phyloP scores from a whole-genome alignment of 2,329 filamentous ascomycete species.

The Ophiostoma perfectum region DNA sequence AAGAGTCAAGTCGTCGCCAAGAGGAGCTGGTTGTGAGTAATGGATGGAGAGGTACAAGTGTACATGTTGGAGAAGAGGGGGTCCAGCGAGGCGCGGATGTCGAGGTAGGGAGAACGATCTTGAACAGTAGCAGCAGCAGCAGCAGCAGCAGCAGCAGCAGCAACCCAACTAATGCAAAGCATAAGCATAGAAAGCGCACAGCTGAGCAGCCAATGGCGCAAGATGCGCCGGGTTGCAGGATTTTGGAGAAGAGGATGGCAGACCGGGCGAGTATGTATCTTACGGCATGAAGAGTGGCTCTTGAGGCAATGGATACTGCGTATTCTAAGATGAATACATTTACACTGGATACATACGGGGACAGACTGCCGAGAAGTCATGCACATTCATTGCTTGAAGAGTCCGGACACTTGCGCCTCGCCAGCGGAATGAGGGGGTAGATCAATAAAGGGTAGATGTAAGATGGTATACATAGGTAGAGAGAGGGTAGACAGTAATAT shows the following conservation, averaged over 20 bases:
- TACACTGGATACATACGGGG: not conserved
- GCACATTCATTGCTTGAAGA: not conserved
- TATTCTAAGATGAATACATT: not conserved
- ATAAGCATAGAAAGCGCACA: not conserved
- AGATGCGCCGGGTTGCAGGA: slow-evolving; percentile 12
- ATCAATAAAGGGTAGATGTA: not conserved
- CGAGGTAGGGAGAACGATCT: not conserved
- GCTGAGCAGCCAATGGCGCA: slow-evolving; percentile 5
- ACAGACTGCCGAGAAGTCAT: no score
- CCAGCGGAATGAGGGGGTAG: not conserved
- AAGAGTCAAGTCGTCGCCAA: not conserved
- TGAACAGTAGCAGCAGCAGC: not conserved
- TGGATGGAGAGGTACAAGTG: slow-evolving; percentile 1
- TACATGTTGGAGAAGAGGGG: slow-evolving; percentile 10
- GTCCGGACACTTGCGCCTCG: not conserved
- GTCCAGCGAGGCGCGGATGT: not conserved
- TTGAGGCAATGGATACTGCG: no score
- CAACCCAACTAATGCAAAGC: not conserved
- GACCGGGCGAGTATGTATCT: not conserved
- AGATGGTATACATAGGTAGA: not conserved
- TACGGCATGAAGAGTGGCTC: not conserved
- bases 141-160: not conserved
- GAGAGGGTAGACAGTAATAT: no score
- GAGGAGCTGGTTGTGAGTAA: not conserved
- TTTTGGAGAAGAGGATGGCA: not conserved